Evolutionary conservation across 164 flowering plant species (phyloP).

Genomic region (Akebia trifoliata): DNA sequence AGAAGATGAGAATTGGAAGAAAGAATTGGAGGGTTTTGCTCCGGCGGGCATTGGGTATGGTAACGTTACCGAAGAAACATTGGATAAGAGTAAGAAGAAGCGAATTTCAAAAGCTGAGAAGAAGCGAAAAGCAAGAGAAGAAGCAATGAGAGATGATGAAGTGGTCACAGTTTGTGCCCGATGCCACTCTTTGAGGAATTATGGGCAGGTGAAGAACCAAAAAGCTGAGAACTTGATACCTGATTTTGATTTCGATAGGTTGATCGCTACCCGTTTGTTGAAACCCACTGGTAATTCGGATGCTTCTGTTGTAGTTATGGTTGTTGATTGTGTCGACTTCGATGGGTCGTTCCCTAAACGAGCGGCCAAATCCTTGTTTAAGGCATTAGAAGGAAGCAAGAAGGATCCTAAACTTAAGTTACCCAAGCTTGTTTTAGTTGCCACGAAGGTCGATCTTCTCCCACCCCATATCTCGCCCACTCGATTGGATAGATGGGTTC

Average conservation of each 20-base stretch:
- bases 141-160: constrained; percentile 42
- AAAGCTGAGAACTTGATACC: constrained; percentile 86
- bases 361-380: constrained; percentile 77
- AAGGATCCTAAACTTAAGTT: constrained; percentile 38
- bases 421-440: constrained; percentile 88
- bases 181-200: constrained; percentile 86
- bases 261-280: constrained; percentile 71
- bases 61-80: constrained; percentile 61
- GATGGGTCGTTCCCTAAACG: constrained; percentile 93
- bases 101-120: constrained; percentile 67
- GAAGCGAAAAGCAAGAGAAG: constrained; percentile 60
- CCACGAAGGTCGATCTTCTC: constrained; percentile 92
- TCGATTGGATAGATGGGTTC: constrained; percentile 90
- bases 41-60: constrained; percentile 84
- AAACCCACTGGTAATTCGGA: constrained; percentile 56
- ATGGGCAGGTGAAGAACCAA: constrained; percentile 91
- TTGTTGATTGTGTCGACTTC: constrained; percentile 96
- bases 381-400: constrained; percentile 48
- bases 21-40: constrained; percentile 68
- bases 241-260: constrained; percentile 86
- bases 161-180: constrained; percentile 80
- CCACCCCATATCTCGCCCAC: constrained; percentile 86
- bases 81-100: constrained; percentile 41
- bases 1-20: constrained; percentile 40
- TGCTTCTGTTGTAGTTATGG: constrained; percentile 81